Evolutionary conservation across 2,329 filamentous ascomycete genomes (phyloP), one percentile per base, ranked within the genome.

Genomic region (Celoporthe dispersa): DNA sequence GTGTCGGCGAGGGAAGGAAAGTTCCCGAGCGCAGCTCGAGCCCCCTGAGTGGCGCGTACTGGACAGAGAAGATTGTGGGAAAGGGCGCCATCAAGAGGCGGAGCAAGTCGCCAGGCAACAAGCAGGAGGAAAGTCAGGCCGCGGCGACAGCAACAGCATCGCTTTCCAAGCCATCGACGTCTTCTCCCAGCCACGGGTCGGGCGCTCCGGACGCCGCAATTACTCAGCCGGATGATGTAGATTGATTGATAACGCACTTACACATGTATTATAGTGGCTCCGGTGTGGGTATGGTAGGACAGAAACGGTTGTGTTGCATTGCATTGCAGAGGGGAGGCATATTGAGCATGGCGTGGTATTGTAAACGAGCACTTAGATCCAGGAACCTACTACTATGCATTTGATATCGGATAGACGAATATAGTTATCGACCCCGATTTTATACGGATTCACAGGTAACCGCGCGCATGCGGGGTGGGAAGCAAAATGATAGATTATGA

Each of bases 1-100:
- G 44, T 28, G 25, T 19, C 62, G 53, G 68, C 69, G 74, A 75
- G 67, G 75, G 73, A 48, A 73, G 73, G 6, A 76, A 77, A 65
- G 73, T 68, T 11, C 73, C 69, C 37, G 73, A 73, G 39, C 70
- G 72, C 37, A 69, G 64, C n/a, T 66, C 72, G 7, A 73, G 72
- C 44, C 74, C 75, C 14, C 70, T 74, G 33, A 76, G 74, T 67
- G 73, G 76, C 19, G 79, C 78, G 16, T 87, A 85, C 74, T 87
- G 85, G 85, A 83, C 84, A 7, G 84, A 87, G 78, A 85, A 84
- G 76, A 87, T 87, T 67, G 77, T 78, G 4, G 77, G 77, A 1
- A 78, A 76, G 67, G 75, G 76, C 2, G 74, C 73, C 51, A 39
- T 55, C n/a, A 48, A 70, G 68, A 70, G 68, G 39, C 53, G 66